These are phyloP conservation scores for Candida anglica DNA, from an alignment of 805 yeast species.

Conservation along the genomic window DNA sequence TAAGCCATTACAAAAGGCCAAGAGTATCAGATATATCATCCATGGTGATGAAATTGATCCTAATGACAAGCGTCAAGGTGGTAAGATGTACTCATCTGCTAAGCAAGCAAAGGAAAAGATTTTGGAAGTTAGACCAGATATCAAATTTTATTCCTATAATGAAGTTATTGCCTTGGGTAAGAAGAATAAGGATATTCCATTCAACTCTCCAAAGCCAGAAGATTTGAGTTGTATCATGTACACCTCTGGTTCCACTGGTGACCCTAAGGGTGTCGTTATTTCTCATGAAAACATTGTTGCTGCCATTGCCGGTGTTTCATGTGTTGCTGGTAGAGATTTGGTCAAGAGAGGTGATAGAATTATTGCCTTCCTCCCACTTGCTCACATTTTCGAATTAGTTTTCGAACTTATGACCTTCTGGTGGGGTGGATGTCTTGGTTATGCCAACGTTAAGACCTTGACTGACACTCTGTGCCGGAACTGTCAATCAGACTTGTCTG, in stretches of 20 bases:
- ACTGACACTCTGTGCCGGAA: slow-evolving; percentile 78
- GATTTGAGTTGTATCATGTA: slow-evolving; percentile 78
- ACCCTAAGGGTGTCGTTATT: slow-evolving; percentile 79
- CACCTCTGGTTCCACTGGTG: slow-evolving; percentile 84
- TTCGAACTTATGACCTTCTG: slow-evolving; percentile 75
- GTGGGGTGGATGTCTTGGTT: slow-evolving; percentile 91
- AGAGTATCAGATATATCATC: slow-evolving; percentile 61
- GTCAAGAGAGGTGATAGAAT: slow-evolving; percentile 63
- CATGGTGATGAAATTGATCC: slow-evolving; percentile 61
- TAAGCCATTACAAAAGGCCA: slow-evolving; percentile 66
- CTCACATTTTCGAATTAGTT: slow-evolving; percentile 90
- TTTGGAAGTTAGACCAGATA: slow-evolving; percentile 67
- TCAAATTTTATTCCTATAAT: slow-evolving; percentile 58
- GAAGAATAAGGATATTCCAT: slow-evolving; percentile 32
- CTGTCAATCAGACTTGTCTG: slow-evolving; percentile 83
- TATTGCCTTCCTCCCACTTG: slow-evolving; percentile 88
- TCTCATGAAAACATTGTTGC: slow-evolving; percentile 68
- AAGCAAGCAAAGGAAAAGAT: slow-evolving; percentile 55
- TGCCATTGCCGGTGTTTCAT: slow-evolving; percentile 79
- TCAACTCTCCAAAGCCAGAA: slow-evolving; percentile 48
- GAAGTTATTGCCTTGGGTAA: slow-evolving; percentile 67
- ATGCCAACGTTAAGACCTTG: slow-evolving; percentile 89
- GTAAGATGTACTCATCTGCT: slow-evolving; percentile 58
- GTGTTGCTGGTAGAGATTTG: slow-evolving; percentile 49
- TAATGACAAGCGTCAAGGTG: slow-evolving; percentile 60